Base-by-base conservation (phyloP, 768 basidiomycete species). In the Cystobasidium ongulense region DNA sequence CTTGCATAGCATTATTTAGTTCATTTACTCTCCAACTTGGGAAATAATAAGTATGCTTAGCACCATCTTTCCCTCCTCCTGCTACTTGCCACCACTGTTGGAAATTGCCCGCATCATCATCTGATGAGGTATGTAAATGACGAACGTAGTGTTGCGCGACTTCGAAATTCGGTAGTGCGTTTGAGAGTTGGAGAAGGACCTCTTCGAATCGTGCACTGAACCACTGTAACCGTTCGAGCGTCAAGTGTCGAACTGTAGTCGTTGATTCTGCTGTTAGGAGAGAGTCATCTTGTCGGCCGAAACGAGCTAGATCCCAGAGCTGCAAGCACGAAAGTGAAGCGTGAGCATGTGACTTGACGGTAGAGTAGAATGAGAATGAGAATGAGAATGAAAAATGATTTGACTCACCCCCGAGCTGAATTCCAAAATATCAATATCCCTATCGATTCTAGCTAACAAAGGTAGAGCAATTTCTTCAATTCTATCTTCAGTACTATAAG, bases 251-350 rank as follows among this genome's bases (percentile, higher is more conserved):
- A 29, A 67, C n/a, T 21, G 65, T 67, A 10, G 38, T 52, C 3
- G 38, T 17, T n/a, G 38, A 41, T 17, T 67, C 39, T 4, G 7
- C 39, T 4, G 39, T 67, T 15, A 67, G 65, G 17, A 36, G 8
- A 10, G 23, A 23, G 23, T 67, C 65, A 29, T 67, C 65, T 43
- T 43, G 29, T 33, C 65, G n/a, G 21, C 65, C 65, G 31, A 67
- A 67, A 18, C 46, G 38, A n/a, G 65, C 65, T 39, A 67, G 65
- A 52, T 67, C 65, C 65, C 65, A 67, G 3, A 67, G 65, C 63
- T 64, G 33, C 8, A 39, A 11, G 29, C n/a, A n/a, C 43, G n/a
- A 13, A 46, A n/a, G 43, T 13, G 57, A n/a, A n/a, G 57, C 11
- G 13, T 11, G 57, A n/a, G n/a, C n/a, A n/a, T n/a, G n/a, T n/a